Percentiles rank a stretch among this genome's conserved stretches.
phyloP scores from a whole-genome alignment of 1,284 basidiomycete genomes.

The Paramarasmius palmivorus region DNA sequence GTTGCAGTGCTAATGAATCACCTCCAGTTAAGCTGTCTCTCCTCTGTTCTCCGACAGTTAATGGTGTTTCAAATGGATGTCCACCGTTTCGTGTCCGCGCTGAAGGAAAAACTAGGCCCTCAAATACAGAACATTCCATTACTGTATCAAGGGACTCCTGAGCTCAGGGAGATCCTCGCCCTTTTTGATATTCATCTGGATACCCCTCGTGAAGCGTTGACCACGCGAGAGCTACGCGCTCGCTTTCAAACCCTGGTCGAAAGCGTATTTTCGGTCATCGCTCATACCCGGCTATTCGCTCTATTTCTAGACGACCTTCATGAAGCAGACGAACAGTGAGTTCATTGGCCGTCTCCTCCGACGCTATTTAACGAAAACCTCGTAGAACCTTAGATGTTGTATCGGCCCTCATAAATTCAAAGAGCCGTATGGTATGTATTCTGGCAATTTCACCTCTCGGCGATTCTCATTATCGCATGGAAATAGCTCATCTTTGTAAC shows the following conservation, averaged over 20 bases:
- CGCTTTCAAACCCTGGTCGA: constrained; percentile 69
- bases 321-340: constrained; percentile 68
- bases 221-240: constrained; percentile 60
- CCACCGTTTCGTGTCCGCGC: constrained; percentile 59
- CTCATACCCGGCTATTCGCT: constrained; percentile 66
- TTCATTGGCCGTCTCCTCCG: constrained; percentile 13
- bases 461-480: constrained; percentile 5
- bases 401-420: constrained; percentile 60
- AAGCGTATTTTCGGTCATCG: constrained; percentile 65
- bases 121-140: constrained; percentile 68
- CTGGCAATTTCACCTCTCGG: neutral
- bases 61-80: constrained; percentile 72
- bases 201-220: constrained; percentile 51
- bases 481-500: constrained; percentile 65
- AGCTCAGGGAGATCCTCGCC: constrained; percentile 60
- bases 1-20: constrained; percentile 1
- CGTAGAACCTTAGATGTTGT: constrained; percentile 63
- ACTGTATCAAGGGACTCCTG: constrained; percentile 67
- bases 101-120: constrained; percentile 62
- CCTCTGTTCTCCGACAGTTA: constrained; percentile 66
- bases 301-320: constrained; percentile 73
- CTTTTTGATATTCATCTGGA: constrained; percentile 54
- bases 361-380: neutral
- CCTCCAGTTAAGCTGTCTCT: constrained; percentile 59
- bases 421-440: constrained; percentile 57